Conservation (phyloP, 2,329 filamentous ascomycete species). For the Alternaria arbusti region DNA sequence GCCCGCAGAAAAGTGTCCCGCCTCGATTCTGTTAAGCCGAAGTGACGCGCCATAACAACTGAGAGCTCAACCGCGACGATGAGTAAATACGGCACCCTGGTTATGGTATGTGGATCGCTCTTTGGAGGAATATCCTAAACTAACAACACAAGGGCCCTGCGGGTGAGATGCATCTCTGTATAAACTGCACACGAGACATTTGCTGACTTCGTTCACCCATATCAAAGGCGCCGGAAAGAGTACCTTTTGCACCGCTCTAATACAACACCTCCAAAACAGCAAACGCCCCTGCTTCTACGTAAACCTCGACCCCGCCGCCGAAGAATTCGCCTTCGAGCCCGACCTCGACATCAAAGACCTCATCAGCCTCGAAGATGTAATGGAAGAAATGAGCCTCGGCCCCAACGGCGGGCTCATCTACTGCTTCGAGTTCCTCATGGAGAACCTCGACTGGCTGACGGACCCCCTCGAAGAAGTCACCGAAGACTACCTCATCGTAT, state of each 20-base stretch:
- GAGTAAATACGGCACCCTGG: conserved; percentile 93
- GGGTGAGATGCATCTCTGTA: too few species aligned
- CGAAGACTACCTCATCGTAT: conserved; percentile 95
- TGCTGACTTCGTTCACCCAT: too few species aligned
- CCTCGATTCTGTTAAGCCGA: conserved; percentile 2
- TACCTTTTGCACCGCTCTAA: conserved; percentile 84
- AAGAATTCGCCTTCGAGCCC: conserved; percentile 87
- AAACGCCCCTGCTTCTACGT: conserved; percentile 96
- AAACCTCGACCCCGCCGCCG: conserved; percentile 96
- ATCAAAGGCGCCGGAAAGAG: too few species aligned
- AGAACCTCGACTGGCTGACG: conserved; percentile 91
- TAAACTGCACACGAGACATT: too few species aligned
- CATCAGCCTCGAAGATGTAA: conserved; percentile 91
- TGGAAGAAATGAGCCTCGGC: conserved; percentile 90
- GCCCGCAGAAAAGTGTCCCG: conserved; percentile 22
- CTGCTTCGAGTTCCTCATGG: conserved; percentile 94
- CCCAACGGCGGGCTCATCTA: conserved; percentile 94
- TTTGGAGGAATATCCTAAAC: neutral
- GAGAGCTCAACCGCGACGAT: conserved; percentile 56
- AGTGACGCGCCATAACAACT: conserved; percentile 8
- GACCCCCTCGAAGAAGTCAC: conserved; percentile 83
- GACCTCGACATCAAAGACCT: conserved; percentile 96
- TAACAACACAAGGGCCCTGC: conserved; percentile 60
- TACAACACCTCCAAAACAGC: conserved; percentile 88
- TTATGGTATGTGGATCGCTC: conserved; percentile 67